Conservation (phyloP, 2,329 filamentous ascomycete genomes). For the Xylariaceae sp. region DNA sequence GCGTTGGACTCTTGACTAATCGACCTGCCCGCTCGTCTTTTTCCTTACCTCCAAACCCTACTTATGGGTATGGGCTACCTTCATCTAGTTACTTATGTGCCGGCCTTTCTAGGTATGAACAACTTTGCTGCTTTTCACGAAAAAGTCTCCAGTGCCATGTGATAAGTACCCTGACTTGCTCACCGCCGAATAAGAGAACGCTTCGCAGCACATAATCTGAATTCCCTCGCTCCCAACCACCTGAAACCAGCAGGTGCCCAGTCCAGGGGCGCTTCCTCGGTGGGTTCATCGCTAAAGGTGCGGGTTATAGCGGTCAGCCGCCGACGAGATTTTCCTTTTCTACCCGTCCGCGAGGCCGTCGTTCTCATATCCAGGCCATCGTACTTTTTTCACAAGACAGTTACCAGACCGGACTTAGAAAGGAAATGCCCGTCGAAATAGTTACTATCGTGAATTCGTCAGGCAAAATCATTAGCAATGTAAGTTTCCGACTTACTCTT, state of each 20-base stretch:
- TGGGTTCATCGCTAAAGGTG: constrained; percentile 3
- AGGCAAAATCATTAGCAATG: constrained; percentile 33
- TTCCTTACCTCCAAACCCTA: background rate
- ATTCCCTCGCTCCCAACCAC: constrained; percentile 8
- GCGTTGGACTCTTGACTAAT: background rate
- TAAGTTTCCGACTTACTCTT: constrained; percentile 20
- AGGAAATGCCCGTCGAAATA: constrained; percentile 29
- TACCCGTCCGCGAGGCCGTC: constrained; percentile 2
- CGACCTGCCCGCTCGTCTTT: background rate
- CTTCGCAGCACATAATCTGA: background rate
- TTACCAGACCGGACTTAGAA: background rate
- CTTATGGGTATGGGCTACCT: background rate
- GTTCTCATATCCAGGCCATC: constrained; percentile 8
- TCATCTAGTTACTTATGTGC: background rate
- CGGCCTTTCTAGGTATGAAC: background rate
- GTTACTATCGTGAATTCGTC: constrained; percentile 32
- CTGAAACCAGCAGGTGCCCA: constrained; percentile 8
- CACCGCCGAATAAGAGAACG: constrained; percentile 12
- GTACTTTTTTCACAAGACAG: constrained; percentile 3
- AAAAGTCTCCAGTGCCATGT: constrained; percentile 1
- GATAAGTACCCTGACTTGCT: constrained; percentile 4
- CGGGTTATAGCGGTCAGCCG: constrained; percentile 12
- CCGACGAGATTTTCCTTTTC: constrained; percentile 11
- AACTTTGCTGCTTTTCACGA: background rate
- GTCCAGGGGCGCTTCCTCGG: constrained; percentile 6